Conservation (phyloP, 208 protist genomes). For the Naegleria fowleri region DNA sequence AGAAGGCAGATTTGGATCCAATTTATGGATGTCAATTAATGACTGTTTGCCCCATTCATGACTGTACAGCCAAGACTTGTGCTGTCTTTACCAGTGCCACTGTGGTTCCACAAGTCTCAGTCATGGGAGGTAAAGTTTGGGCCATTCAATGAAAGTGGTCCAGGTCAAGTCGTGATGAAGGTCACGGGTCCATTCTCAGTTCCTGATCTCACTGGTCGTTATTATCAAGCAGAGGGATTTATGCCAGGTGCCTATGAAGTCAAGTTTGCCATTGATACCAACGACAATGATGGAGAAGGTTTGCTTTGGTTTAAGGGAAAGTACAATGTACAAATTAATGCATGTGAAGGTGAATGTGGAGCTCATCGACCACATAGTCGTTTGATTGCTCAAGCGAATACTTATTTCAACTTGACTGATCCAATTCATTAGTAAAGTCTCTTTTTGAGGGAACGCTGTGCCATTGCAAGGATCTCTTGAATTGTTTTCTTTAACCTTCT, state of each 20-base stretch:
- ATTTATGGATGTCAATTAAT: slow-evolving; percentile 44
- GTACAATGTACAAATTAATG: slow-evolving; percentile 36
- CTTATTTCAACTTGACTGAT: not conserved
- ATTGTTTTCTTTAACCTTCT: too few relatives aligned
- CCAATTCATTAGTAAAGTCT: too few relatives aligned
- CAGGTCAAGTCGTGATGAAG: not conserved
- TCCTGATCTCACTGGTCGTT: slow-evolving; percentile 21
- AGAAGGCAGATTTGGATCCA: slow-evolving; percentile 39
- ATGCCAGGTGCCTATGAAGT: slow-evolving; percentile 34
- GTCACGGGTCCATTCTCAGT: not conserved
- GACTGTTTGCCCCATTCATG: slow-evolving; percentile 39
- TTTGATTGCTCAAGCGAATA: slow-evolving; percentile 23
- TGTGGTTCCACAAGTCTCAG: slow-evolving; percentile 27
- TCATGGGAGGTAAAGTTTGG: not conserved
- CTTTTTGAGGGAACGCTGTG: too few relatives aligned
- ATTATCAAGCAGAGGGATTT: slow-evolving; percentile 9
- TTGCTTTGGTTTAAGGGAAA: slow-evolving; percentile 28
- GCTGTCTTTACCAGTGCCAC: slow-evolving; percentile 20
- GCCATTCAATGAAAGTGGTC: not conserved
- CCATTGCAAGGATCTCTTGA: too few relatives aligned
- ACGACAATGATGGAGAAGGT: not conserved
- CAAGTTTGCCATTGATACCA: slow-evolving; percentile 30
- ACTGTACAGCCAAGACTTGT: slow-evolving; percentile 33
- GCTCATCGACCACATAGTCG: slow-evolving; percentile 37
- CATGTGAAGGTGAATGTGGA: slow-evolving; percentile 46